Evolutionary conservation across 176 grass and related monocot species (phyloP).

Genomic region (Ampelocalamus luodianensis): DNA sequence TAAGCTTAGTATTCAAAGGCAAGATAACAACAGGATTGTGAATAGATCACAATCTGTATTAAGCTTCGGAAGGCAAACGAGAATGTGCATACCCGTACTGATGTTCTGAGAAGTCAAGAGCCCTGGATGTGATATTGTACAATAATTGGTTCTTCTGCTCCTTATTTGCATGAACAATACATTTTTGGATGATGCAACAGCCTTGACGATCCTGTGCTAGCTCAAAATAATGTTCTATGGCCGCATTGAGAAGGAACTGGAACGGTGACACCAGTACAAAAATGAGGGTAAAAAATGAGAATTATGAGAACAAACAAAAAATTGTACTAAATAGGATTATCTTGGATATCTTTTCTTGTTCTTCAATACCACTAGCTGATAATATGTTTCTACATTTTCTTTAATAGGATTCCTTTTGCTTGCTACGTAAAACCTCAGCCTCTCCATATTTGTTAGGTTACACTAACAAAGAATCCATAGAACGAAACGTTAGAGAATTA

Average conservation of each 20-base stretch:
- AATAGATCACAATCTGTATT: not conserved
- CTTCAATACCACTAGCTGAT: not conserved
- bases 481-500: not conserved
- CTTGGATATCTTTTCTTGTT: not conserved
- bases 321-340: not conserved
- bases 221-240: conserved; percentile 60
- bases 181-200: conserved; percentile 82
- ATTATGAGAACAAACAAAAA: not conserved
- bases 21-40: not conserved
- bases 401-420: not conserved
- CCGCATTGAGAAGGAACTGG: conserved; percentile 69
- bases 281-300: not conserved
- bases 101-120: conserved; percentile 67
- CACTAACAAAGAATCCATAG: not conserved
- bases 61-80: not conserved
- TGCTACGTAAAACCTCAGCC: not conserved
- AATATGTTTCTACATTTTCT: not conserved
- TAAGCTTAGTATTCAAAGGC: conserved; percentile 11
- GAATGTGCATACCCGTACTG: conserved; percentile 61
- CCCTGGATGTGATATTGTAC: conserved; percentile 50
- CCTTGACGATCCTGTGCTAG: conserved; percentile 76
- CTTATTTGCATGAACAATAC: conserved; percentile 59
- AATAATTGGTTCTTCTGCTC: conserved; percentile 56
- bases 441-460: not conserved
- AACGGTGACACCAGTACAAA: not conserved